Percentiles rank a stretch among this genome's conserved stretches.
These are phyloP conservation scores for Daedalea quercina DNA, from an alignment of 768 basidiomycete species.

Conservation along the genomic window DNA sequence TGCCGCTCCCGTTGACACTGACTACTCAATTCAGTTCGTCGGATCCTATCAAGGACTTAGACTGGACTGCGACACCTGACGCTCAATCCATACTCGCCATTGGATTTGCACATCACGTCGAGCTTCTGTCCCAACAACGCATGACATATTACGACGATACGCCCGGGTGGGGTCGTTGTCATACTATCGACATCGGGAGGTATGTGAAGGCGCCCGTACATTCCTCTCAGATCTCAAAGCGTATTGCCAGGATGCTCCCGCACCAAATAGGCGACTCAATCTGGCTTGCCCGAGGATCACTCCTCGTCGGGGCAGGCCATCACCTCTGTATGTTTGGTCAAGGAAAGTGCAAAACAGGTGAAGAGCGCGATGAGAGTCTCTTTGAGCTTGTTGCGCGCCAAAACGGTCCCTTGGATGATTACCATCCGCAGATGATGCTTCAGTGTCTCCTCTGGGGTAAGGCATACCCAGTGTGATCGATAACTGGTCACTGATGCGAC, in stretches of 20 bases:
- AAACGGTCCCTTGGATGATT: slow-evolving; percentile 86
- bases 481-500: neutral
- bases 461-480: slow-evolving; percentile 21
- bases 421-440: slow-evolving; percentile 88
- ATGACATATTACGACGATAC: slow-evolving; percentile 86
- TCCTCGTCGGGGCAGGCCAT: slow-evolving; percentile 78
- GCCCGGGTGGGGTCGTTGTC: slow-evolving; percentile 72
- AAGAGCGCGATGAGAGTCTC: slow-evolving; percentile 39
- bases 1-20: neutral
- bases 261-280: slow-evolving; percentile 84
- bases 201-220: slow-evolving; percentile 26
- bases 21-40: slow-evolving; percentile 20
- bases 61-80: slow-evolving; percentile 91
- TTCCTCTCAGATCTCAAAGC: neutral
- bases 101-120: slow-evolving; percentile 72
- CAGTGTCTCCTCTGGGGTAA: slow-evolving; percentile 92
- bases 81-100: slow-evolving; percentile 88
- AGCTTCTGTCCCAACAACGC: slow-evolving; percentile 88
- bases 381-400: slow-evolving; percentile 78
- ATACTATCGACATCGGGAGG: slow-evolving; percentile 64
- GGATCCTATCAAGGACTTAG: slow-evolving; percentile 73
- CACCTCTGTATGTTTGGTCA: slow-evolving; percentile 78
- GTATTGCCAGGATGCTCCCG: slow-evolving; percentile 53
- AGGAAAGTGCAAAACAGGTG: slow-evolving; percentile 8
- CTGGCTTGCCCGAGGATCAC: slow-evolving; percentile 79